Percentiles rank a stretch among this genome's conserved stretches.
These are phyloP conservation scores for Chrysosporium queenslandicum DNA, from an alignment of 2,329 filamentous ascomycete species.

Conservation along the genomic window DNA sequence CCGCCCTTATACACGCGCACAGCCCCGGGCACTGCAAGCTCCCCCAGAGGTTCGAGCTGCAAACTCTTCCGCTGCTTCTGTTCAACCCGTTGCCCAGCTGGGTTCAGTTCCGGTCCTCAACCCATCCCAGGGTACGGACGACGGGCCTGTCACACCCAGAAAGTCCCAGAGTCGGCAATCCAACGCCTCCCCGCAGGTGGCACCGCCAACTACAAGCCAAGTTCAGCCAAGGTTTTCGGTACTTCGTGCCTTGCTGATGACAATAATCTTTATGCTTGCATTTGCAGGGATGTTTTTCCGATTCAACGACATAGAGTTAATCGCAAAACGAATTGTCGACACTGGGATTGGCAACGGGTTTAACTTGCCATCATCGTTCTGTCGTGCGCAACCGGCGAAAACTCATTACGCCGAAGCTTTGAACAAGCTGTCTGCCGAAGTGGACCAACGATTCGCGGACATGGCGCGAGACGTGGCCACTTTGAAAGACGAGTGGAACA, in stretches of 20 bases:
- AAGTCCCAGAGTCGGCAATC: neutral
- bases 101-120: neutral
- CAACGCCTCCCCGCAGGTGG: neutral
- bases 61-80: neutral
- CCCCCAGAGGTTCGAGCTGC: neutral
- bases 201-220: neutral
- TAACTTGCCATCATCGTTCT: conserved; percentile 6
- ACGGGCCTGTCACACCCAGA: neutral
- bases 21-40: neutral
- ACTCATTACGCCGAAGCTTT: conserved; percentile 15
- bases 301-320: conserved; percentile 12
- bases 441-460: conserved; percentile 16
- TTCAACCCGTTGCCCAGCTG: neutral
- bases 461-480: conserved; percentile 15
- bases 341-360: conserved; percentile 12
- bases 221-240: neutral
- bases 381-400: neutral
- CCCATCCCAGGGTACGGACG: neutral
- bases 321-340: conserved; percentile 6
- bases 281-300: conserved; percentile 16
- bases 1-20: neutral
- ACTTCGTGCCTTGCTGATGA: neutral
- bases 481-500: conserved; percentile 16
- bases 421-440: conserved; percentile 12
- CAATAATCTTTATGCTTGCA: conserved; percentile 15